These are phyloP conservation scores for Crataegus laevigata DNA, from an alignment of 306 rosid genomes.

Conservation along the genomic window DNA sequence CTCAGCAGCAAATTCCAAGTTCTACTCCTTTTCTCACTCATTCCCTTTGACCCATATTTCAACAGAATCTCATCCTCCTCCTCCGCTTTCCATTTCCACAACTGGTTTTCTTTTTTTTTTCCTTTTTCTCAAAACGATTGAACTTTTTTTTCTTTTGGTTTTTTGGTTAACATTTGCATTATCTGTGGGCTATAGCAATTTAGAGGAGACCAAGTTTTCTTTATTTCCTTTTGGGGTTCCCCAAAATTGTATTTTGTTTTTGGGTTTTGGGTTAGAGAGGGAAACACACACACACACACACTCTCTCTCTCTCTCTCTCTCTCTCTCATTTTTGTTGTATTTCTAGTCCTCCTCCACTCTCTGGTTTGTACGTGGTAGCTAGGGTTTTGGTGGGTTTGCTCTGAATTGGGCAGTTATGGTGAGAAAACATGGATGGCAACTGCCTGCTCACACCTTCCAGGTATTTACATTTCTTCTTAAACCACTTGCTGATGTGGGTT, in stretches of 20 bases:
- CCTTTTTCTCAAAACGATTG: background rate
- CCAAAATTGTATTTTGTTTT: background rate
- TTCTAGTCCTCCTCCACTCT: conserved; percentile 9
- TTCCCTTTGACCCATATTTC: background rate
- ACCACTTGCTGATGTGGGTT: background rate
- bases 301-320: background rate
- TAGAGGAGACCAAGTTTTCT: conserved; percentile 1
- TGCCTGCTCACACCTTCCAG: conserved; percentile 99
- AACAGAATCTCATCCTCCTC: background rate
- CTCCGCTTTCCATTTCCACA: background rate
- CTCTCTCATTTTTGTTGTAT: background rate
- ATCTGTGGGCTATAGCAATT: background rate
- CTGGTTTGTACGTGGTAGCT: background rate
- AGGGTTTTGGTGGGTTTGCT: conserved; percentile 21
- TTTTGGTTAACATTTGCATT: background rate
- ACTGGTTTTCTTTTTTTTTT: background rate
- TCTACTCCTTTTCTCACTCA: background rate
- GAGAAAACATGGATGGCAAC: conserved; percentile 96
- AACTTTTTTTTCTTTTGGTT: background rate
- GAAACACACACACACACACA: background rate
- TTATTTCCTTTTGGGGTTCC: conserved; percentile 9
- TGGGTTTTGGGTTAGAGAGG: conserved; percentile 18
- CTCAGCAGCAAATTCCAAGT: background rate
- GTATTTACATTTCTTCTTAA: conserved; percentile 29
- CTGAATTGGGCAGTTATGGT: conserved; percentile 50